Base-by-base conservation (phyloP, 768 basidiomycete genomes). In the Rickenella mellea region DNA sequence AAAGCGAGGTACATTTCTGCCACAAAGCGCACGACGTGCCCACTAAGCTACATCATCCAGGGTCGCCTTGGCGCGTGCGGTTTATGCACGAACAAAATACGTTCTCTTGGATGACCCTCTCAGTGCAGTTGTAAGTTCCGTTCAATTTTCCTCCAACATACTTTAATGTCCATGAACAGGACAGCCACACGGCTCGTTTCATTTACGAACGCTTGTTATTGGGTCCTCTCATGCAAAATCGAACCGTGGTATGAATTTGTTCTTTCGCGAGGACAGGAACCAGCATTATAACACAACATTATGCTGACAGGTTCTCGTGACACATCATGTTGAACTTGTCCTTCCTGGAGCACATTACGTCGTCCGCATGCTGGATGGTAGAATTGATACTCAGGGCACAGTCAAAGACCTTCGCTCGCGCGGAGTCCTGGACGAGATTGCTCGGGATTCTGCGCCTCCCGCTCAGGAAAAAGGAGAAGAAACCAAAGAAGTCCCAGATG, bases 291-390 rank as follows among this genome's bases (percentile, higher is more conserved):
- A 14, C 11, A 32, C 9, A 41, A n/a, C 38, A 19, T 22, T 15
- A 19, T 30, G 14, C 21, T 20, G 7, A 25, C 27, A 59, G 56
- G 55, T 68, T 28, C 66, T 83, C 4, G 86, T 91, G 26, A 87
- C 86, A 0, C 88, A 91, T 48, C 87, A 90, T 52, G 79, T 90
- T 21, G 83, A 89, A 39, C 72, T 92, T 1, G 79, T 90, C 14
- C 72, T 88, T 6, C 80, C 86, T 0, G 79, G 76, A 0, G 74
- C 83, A 0, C 54, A 79, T 50, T 87, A 87, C 51, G 61, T 90
- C 2, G 70, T 89, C 6, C 76, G 84, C 22, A 80, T 90, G 73
- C 67, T 86, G 1, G 86, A 89, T 53, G 88, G 87, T 2, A 75
- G 85, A 10, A 77, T 89, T 39, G 85, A 88, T 51, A 71, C 73